Evolutionary conservation across 805 yeast genomes (phyloP).

Genomic region (Candida vaughaniae): DNA sequence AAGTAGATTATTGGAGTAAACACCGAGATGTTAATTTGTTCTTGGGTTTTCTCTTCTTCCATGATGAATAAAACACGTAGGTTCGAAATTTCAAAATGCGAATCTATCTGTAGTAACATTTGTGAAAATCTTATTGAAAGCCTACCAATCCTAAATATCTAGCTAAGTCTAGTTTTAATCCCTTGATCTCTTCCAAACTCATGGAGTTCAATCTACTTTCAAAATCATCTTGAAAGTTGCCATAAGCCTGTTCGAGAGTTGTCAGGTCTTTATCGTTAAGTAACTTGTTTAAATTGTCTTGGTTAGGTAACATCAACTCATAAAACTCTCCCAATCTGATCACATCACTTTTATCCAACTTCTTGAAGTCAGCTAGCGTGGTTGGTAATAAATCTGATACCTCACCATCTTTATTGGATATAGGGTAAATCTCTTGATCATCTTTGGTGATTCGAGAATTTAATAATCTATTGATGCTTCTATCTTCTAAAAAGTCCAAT

Average conservation of each 20-base stretch:
- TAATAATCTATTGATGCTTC: conserved; percentile 67
- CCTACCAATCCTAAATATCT: conserved; percentile 43
- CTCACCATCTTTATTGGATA: conserved; percentile 80
- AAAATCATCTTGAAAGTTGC: conserved; percentile 2
- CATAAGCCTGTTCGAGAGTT: conserved; percentile 12
- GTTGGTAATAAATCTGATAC: conserved; percentile 60
- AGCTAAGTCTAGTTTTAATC: conserved; percentile 61
- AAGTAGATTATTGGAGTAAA: conserved; percentile 76
- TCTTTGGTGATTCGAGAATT: conserved; percentile 52
- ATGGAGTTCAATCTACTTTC: conserved; percentile 4
- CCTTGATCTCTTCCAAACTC: conserved; percentile 49
- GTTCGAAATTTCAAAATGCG: conserved; percentile 3
- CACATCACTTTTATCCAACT: conserved; percentile 44
- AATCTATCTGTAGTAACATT: conserved; percentile 2
- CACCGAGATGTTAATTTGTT: conserved; percentile 34
- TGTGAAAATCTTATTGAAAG: no score
- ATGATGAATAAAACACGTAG: conserved; percentile 4
- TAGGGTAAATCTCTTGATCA: conserved; percentile 52
- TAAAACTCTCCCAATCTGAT: conserved; percentile 66
- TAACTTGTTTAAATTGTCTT: conserved; percentile 35
- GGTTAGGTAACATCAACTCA: conserved; percentile 69
- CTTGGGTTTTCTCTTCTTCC: conserved; percentile 20
- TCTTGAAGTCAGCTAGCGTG: conserved; percentile 52
- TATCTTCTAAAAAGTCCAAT: conserved; percentile 72
- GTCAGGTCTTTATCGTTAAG: conserved; percentile 14